Evolutionary conservation across 352 stramenopile genomes (phyloP).

Genomic region (Phytophthora sp.): DNA sequence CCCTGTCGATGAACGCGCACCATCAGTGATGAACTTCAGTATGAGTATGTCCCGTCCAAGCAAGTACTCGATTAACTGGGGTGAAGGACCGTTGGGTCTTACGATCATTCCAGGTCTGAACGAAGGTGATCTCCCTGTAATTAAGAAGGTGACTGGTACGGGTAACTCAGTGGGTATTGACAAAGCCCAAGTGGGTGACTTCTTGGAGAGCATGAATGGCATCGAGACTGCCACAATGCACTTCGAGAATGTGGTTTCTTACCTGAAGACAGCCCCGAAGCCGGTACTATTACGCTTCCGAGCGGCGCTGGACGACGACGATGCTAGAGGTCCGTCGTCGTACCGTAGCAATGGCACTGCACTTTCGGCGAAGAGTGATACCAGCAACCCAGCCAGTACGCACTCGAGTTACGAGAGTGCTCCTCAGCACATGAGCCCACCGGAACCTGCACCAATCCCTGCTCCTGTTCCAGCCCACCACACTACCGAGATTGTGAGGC

Average conservation of each 20-base stretch:
- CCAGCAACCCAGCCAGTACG: conserved; percentile 12
- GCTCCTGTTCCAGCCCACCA: conserved; percentile 18
- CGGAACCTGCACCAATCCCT: conserved; percentile 17
- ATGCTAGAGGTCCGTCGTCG: conserved; percentile 28
- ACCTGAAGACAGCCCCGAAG: conserved; percentile 83
- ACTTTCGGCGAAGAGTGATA: conserved; percentile 32
- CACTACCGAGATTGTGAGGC: conserved; percentile 35
- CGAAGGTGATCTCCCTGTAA: conserved; percentile 82
- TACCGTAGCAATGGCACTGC: conserved; percentile 41
- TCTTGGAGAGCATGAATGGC: conserved; percentile 84
- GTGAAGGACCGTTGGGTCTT: conserved; percentile 76
- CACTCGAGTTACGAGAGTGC: conserved; percentile 40
- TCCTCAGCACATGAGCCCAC: conserved; percentile 21
- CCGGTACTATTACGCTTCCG: conserved; percentile 78
- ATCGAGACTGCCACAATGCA: conserved; percentile 68
- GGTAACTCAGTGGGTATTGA: conserved; percentile 82
- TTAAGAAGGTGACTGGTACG: conserved; percentile 89
- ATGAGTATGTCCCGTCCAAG: conserved; percentile 66
- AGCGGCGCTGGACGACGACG: conserved; percentile 46
- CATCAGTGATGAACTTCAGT: conserved; percentile 46
- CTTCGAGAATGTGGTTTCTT: conserved; percentile 84
- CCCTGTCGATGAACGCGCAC: conserved; percentile 28
- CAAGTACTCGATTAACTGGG: conserved; percentile 83
- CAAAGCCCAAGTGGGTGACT: conserved; percentile 81
- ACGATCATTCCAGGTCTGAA: conserved; percentile 87